Conservation (phyloP, 2,329 filamentous ascomycete species). For the Dothideomycetidae sp. region DNA sequence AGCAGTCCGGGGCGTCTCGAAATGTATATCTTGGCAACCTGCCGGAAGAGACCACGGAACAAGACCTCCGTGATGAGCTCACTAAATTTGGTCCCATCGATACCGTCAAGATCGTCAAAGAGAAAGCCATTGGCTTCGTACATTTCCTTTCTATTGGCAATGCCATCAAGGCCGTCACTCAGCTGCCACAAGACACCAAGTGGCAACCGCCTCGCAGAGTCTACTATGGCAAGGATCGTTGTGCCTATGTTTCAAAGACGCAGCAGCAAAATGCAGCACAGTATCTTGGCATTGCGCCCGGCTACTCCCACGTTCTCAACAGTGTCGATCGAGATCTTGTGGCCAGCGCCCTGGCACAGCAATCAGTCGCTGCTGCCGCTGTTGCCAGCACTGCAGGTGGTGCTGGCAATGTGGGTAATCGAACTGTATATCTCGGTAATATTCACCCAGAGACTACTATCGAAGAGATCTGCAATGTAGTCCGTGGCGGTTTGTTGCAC, state of each 20-base stretch:
- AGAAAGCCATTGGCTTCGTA: conserved; percentile 96
- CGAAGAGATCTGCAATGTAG: conserved; percentile 98
- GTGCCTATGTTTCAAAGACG: conserved; percentile 97
- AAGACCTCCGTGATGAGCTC: conserved; percentile 84
- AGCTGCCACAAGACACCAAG: conserved; percentile 89
- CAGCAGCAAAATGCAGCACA: conserved; percentile 98
- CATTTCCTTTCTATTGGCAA: conserved; percentile 97
- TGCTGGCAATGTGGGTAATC: conserved; percentile 92
- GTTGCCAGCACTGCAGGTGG: conserved; percentile 93
- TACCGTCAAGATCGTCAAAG: conserved; percentile 91
- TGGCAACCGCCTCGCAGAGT: conserved; percentile 93
- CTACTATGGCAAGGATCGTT: conserved; percentile 97
- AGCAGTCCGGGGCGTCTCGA: conserved; percentile 90
- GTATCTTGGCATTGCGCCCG: conserved; percentile 91
- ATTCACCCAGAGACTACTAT: conserved; percentile 98
- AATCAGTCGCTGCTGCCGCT: conserved; percentile 90
- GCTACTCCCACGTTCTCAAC: conserved; percentile 91
- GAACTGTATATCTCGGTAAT: conserved; percentile 95
- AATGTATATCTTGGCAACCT: conserved; percentile 96
- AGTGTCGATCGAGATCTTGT: conserved; percentile 93
- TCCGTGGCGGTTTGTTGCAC: conserved; percentile 85
- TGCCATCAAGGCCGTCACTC: conserved; percentile 93
- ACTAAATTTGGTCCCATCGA: conserved; percentile 95
- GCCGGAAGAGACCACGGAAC: conserved; percentile 76
- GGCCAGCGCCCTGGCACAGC: conserved; percentile 88